Conservation (phyloP, 306 rosid species). For the Quercus variabilis region DNA sequence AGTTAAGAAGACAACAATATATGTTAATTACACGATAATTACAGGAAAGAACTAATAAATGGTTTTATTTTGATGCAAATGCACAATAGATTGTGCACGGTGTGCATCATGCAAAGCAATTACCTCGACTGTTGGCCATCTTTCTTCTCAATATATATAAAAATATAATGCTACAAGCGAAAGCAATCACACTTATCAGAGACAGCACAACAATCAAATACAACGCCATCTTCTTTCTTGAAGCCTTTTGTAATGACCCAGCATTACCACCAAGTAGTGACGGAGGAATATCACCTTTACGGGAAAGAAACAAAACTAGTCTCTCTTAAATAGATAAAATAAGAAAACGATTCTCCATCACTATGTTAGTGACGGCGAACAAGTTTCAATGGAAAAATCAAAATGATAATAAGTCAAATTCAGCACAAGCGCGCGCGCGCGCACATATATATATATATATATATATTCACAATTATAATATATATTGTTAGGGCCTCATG, state of each 20-base stretch:
- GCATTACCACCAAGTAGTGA: background rate
- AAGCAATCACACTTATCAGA: background rate
- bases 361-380: background rate
- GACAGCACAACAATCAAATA: background rate
- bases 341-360: background rate
- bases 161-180: slow-evolving; percentile 12
- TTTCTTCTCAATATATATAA: slow-evolving; percentile 9
- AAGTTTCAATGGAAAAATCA: background rate
- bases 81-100: background rate
- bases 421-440: background rate
- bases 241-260: background rate
- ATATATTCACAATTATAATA: too few species aligned
- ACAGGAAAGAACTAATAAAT: too few species aligned
- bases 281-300: background rate
- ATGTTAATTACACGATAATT: background rate
- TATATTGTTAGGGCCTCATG: too few species aligned
- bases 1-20: background rate
- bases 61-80: background rate
- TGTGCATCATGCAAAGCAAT: background rate
- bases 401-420: background rate
- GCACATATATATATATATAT: too few species aligned
- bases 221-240: background rate
- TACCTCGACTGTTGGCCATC: slow-evolving; percentile 14
- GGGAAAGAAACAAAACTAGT: background rate
- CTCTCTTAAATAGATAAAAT: background rate